Base-by-base conservation (phyloP, 257 asterid genomes). In the Primulina huaijiensis region DNA sequence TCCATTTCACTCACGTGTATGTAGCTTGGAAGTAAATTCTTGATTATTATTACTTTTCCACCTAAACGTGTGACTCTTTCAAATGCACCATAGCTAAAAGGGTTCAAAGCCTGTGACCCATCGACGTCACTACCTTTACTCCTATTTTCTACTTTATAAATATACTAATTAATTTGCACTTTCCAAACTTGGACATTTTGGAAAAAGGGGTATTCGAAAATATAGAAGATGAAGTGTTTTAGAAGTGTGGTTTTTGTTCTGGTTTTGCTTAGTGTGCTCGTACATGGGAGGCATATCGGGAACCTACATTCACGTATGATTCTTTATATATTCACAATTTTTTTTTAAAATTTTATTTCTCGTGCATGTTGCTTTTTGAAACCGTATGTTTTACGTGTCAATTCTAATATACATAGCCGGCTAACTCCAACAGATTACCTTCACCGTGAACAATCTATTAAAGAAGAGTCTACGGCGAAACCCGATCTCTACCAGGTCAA, bases 211-310 rank as follows among this genome's bases (percentile, higher is more conserved):
- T 29, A 16, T 34, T 2, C 60, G 2, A 58, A 38, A 35, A 67
- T 20, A 12, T 3, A 64, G 58, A 72, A 17, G 72, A 82, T 76
- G 87, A 82, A 72, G 75, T 70, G 84, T 30, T 70, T 16, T 35
- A 72, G 27, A 59, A 64, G 71, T 12, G 64, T 79, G 74, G 2
- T 83, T 9, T 33, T 82, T 50, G 16, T 82, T 59, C 65, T 82
- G 11, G 23, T 84, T 35, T 70, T 81, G n/a, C 75, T 85, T 62
- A 84, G 87, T 1, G 33, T 62, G 33, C 31, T 74, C 74, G 60
- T 78, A 60, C 79, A 80, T 68, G 88, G 90, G 5, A 85, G 88
- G 80, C 88, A 72, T 58, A 52, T 87, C 14, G 77, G 61, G 80
- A 80, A 79, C 73, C 67, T 72, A 46, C 82, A 53, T 74, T 71